phyloP scores from a whole-genome alignment of 2,329 filamentous ascomycete genomes.

The Ophiostoma pallidulum region DNA sequence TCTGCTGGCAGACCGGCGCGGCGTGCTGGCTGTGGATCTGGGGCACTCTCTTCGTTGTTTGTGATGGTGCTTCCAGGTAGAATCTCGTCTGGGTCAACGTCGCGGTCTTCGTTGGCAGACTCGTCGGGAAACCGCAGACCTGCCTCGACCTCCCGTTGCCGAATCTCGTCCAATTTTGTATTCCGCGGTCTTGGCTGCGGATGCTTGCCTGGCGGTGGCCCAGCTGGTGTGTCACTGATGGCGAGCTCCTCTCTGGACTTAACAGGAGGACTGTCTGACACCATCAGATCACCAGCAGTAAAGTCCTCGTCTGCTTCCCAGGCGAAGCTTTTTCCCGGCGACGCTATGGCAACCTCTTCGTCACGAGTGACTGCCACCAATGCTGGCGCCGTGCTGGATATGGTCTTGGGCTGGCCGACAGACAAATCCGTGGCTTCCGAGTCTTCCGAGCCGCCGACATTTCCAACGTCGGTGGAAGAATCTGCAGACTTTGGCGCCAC shows the following conservation, averaged over 20 bases:
- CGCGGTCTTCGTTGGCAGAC: not conserved
- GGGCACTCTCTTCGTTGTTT: slow-evolving; percentile 4
- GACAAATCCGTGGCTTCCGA: not conserved
- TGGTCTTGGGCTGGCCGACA: not conserved
- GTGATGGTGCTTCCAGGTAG: not conserved
- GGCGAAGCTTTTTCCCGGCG: slow-evolving; percentile 43
- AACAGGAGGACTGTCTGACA: slow-evolving; percentile 48
- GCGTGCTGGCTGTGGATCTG: not conserved
- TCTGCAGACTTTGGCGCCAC: not conserved
- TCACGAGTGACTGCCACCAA: not conserved
- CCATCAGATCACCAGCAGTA: slow-evolving; percentile 44
- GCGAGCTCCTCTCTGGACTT: slow-evolving; percentile 28
- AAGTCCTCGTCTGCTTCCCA: slow-evolving; percentile 51
- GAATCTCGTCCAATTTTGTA: slow-evolving; percentile 36
- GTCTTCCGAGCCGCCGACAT: not conserved
- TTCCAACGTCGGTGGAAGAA: not conserved
- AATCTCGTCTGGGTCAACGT: not conserved
- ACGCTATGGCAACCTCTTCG: slow-evolving; percentile 8
- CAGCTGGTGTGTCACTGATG: slow-evolving; percentile 22
- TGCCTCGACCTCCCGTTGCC: slow-evolving; percentile 19
- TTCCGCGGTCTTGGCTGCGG: slow-evolving; percentile 24
- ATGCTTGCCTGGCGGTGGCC: slow-evolving; percentile 15
- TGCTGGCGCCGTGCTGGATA: not conserved
- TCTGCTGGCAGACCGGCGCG: slow-evolving; percentile 10
- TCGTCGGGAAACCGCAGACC: slow-evolving; percentile 17